Conservation (phyloP, 139 green algal species). For the Volvox africanus region DNA sequence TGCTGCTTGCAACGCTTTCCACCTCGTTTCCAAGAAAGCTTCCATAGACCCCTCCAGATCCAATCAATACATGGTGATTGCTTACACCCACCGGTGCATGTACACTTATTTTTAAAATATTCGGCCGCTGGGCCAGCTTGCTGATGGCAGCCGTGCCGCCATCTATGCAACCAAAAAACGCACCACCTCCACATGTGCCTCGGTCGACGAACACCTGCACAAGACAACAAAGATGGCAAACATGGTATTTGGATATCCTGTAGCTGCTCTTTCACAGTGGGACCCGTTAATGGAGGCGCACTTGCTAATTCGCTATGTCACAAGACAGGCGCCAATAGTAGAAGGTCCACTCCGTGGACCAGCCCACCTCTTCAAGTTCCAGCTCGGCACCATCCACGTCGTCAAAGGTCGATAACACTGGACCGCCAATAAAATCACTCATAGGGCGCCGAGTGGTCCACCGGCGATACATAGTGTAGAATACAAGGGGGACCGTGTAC, state of each 20-base stretch:
- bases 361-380: conserved; percentile 35
- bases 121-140: not conserved
- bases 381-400: conserved; percentile 21
- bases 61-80: not conserved
- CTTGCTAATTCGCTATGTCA: not conserved
- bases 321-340: not conserved
- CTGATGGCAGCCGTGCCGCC: not conserved
- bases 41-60: not conserved
- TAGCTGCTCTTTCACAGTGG: not conserved
- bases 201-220: conserved; percentile 26
- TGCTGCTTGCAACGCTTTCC: not conserved
- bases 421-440: conserved; percentile 51
- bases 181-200: not conserved
- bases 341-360: too few relatives aligned
- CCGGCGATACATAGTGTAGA: conserved; percentile 79
- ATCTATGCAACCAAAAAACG: not conserved
- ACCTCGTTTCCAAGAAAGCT: not conserved
- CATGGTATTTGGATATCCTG: not conserved
- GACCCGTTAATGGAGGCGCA: not conserved
- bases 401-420: not conserved
- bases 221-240: too few relatives aligned
- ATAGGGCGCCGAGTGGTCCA: conserved; percentile 81
- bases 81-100: not conserved
- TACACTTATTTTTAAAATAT: conserved; percentile 11
- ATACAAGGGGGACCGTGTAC: conserved; percentile 91